These are phyloP conservation scores for Ogataea methylovora DNA, from an alignment of 805 yeast genomes.

Conservation along the genomic window DNA sequence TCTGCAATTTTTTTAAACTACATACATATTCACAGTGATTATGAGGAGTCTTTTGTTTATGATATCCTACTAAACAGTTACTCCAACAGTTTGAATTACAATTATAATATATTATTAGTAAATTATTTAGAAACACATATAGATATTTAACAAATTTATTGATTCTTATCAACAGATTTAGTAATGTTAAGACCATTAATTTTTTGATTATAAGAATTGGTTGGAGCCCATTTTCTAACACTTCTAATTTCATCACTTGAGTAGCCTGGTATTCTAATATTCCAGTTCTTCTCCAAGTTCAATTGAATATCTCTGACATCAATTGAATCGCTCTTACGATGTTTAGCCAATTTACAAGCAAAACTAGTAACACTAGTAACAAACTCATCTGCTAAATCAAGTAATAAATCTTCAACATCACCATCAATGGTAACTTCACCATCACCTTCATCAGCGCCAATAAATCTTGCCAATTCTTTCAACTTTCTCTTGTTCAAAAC, in stretches of 20 bases:
- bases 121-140: too few relatives aligned
- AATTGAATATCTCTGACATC: slow-evolving; percentile 88
- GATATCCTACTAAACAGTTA: too few relatives aligned
- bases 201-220: slow-evolving; percentile 55
- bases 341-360: slow-evolving; percentile 93
- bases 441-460: slow-evolving; percentile 84
- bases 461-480: slow-evolving; percentile 76
- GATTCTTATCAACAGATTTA: slow-evolving; percentile 49
- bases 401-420: slow-evolving; percentile 83
- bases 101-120: too few relatives aligned
- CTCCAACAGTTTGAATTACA: too few relatives aligned
- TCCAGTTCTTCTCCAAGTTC: slow-evolving; percentile 91
- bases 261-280: slow-evolving; percentile 89
- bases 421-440: slow-evolving; percentile 89
- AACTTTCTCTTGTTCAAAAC: slow-evolving; percentile 86
- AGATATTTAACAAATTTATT: slow-evolving; percentile 7
- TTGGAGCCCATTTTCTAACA: slow-evolving; percentile 66
- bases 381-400: slow-evolving; percentile 94
- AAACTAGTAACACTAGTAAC: slow-evolving; percentile 85
- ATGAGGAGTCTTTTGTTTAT: too few relatives aligned
- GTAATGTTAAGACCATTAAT: slow-evolving; percentile 61
- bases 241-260: slow-evolving; percentile 84
- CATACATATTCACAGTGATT: too few relatives aligned
- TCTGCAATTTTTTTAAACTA: too few relatives aligned
- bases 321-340: slow-evolving; percentile 77